Base-by-base conservation (phyloP, 352 stramenopile species). In the Aphanomyces invadans region DNA sequence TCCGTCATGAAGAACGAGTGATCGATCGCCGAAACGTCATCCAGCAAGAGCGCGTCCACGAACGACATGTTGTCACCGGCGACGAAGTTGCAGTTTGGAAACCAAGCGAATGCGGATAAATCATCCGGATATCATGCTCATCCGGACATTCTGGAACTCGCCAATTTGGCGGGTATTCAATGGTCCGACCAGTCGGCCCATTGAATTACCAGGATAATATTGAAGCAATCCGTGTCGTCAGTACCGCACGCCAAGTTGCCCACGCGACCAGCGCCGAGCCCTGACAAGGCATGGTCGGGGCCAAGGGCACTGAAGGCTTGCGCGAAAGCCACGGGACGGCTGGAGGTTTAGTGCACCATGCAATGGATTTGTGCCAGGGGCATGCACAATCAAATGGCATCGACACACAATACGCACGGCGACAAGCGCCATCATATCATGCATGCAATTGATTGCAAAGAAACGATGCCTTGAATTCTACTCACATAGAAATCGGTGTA, bases 1-100 rank as follows among this genome's bases (percentile, higher is more conserved):
- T 57, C 49, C 49, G 36, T 38, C 19, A 57, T 21, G 49, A 57
- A 57, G 49, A 57, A 57, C 49, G 49, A 33, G 11, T 32, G 49
- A 57, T 57, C 49, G 11, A 57, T 32, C 25, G 25, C 19, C 15
- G 2, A 32, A 21, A 26, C 21, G 7, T 57, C 49, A 29, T 57
- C 49, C 49, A 57, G 11, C 17, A 57, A 21, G 17, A 57, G n/a
- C 49, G 49, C 15, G 29, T 57, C 49, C 29, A 57, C 49, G 23
- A 57, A 57, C 49, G 49, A 57, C 49, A 57, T 57, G 21, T 25
- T 52, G 4, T 25, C 44, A 52, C 12, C 5, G 7, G 44, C 7
- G 44, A 52, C 4, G 4, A 32, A n/a, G 25, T 57, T 57, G 25
- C 49, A 57, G 25, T 57, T 57, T 32, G 49, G 49, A 33, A 33